A percentile compares a stretch with the other conserved stretches of the same genome.
These are phyloP conservation scores for Maudiozyma pseudohumilis DNA, from an alignment of 805 yeast species.

Conservation along the genomic window DNA sequence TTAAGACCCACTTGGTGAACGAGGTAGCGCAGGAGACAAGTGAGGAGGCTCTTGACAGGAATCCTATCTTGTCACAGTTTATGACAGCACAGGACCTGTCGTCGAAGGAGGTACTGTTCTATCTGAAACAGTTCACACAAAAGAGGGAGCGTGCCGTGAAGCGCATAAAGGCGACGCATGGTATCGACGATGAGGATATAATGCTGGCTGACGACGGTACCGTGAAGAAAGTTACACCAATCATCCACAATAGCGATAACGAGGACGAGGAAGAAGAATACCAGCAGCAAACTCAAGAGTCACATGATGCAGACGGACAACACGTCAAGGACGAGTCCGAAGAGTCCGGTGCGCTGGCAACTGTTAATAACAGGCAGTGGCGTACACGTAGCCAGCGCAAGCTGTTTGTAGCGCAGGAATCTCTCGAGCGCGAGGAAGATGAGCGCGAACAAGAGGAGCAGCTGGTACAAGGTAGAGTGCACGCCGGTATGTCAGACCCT, in stretches of 20 bases:
- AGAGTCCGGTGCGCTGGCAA: conserved; percentile 3
- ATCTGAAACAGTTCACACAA: conserved; percentile 26
- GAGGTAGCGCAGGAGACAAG: conserved; percentile 25
- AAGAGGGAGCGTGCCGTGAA: conserved; percentile 22
- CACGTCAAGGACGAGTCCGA: conserved; percentile 10
- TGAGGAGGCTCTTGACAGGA: conserved; percentile 32
- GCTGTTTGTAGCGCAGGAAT: conserved; percentile 9
- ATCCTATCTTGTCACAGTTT: conserved; percentile 37
- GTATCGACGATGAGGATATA: conserved; percentile 24
- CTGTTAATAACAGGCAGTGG: not conserved
- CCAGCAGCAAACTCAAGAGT: not conserved
- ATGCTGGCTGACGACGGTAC: conserved; percentile 2
- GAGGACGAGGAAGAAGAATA: conserved; percentile 9
- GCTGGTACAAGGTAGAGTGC: conserved; percentile 2
- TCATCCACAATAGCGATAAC: conserved; percentile 9
- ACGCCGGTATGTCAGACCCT: too few species aligned
- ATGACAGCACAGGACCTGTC: conserved; percentile 37
- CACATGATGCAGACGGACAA: not conserved
- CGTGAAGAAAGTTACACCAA: conserved; percentile 6
- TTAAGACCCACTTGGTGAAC: conserved; percentile 28
- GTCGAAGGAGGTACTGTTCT: conserved; percentile 35
- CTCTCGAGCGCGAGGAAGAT: conserved; percentile 8
- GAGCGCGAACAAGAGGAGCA: conserved; percentile 10
- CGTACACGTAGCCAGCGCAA: not conserved
- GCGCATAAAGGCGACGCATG: conserved; percentile 24